phyloP scores from a whole-genome alignment of 805 yeast genomes.

The Candida oleophila region DNA sequence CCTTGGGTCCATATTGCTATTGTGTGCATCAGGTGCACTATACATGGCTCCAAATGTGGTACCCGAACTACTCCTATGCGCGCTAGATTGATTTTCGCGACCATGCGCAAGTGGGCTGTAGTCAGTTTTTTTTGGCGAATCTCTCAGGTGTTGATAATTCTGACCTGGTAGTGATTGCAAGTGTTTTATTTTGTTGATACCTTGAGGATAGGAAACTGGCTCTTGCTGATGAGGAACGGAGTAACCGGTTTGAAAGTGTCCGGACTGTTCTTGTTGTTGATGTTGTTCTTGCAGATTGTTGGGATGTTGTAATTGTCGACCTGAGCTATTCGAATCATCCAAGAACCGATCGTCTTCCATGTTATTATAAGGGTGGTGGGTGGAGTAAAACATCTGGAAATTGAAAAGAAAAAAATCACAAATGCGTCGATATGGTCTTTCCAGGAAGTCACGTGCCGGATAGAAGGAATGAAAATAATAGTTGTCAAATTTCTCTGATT shows the following conservation, averaged over 20 bases:
- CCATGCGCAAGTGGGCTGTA: not conserved
- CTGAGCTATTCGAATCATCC: not conserved
- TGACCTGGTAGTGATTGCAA: not conserved
- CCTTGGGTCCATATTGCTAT: not conserved
- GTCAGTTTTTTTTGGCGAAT: not conserved
- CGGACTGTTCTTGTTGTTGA: not conserved
- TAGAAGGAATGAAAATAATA: too few relatives aligned
- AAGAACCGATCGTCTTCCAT: not conserved
- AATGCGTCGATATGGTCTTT: not conserved
- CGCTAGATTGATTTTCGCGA: not conserved
- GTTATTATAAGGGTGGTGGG: not conserved
- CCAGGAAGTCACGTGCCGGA: too few relatives aligned
- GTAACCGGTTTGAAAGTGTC: not conserved
- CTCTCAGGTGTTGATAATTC: not conserved
- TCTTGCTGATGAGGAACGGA: not conserved
- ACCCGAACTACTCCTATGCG: not conserved
- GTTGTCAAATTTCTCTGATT: too few relatives aligned
- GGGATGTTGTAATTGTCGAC: too few relatives aligned
- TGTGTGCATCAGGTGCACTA: not conserved
- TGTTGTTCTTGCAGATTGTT: not conserved
- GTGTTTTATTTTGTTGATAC: not conserved
- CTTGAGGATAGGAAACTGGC: not conserved
- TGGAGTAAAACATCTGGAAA: not conserved
- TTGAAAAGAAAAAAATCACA: not conserved
- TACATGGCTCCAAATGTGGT: not conserved